A percentile compares a stretch with the other conserved stretches of the same genome.
Evolutionary conservation across 768 basidiomycete genomes (phyloP).

Genomic region (Termitomyces sp.): DNA sequence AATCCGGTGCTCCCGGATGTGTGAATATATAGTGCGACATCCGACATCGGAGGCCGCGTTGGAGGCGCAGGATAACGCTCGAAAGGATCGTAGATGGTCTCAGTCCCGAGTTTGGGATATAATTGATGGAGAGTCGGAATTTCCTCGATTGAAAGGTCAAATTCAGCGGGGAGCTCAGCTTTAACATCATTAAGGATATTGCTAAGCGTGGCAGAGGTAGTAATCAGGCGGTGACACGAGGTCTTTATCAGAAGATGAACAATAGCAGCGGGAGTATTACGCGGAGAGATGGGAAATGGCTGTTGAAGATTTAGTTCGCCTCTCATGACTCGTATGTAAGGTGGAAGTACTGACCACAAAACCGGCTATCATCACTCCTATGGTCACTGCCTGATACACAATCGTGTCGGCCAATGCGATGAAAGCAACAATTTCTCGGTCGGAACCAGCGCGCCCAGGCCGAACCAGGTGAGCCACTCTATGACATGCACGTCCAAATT

Average conservation of each 20-base stretch:
- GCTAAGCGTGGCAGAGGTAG: conserved; percentile 19
- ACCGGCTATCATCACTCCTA: conserved; percentile 25
- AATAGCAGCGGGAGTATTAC: conserved; percentile 22
- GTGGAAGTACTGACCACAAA: conserved; percentile 18
- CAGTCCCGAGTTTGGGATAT: conserved; percentile 12
- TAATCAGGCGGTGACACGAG: conserved; percentile 27
- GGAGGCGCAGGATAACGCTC: conserved; percentile 5
- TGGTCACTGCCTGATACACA: conserved; percentile 29
- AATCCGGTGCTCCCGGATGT: conserved; percentile 37
- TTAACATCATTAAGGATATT: conserved; percentile 17
- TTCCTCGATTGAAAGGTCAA: conserved; percentile 9
- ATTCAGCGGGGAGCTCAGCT: conserved; percentile 13
- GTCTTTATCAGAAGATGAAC: conserved; percentile 23
- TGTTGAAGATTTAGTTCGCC: background rate
- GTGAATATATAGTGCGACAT: conserved; percentile 23
- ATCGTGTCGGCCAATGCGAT: conserved; percentile 22
- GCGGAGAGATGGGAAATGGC: conserved; percentile 28
- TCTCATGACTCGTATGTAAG: too few species aligned
- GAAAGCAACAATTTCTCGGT: conserved; percentile 22
- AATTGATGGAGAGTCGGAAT: conserved; percentile 4
- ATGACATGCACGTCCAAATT: conserved; percentile 35
- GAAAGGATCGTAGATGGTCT: conserved; percentile 10
- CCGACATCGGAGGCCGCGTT: background rate
- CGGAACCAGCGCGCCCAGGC: conserved; percentile 16
- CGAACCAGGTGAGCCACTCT: conserved; percentile 28